These are phyloP conservation scores for Aspergillus carlsbadensis DNA, from an alignment of 495 filamentous ascomycete genomes.

Conservation along the genomic window DNA sequence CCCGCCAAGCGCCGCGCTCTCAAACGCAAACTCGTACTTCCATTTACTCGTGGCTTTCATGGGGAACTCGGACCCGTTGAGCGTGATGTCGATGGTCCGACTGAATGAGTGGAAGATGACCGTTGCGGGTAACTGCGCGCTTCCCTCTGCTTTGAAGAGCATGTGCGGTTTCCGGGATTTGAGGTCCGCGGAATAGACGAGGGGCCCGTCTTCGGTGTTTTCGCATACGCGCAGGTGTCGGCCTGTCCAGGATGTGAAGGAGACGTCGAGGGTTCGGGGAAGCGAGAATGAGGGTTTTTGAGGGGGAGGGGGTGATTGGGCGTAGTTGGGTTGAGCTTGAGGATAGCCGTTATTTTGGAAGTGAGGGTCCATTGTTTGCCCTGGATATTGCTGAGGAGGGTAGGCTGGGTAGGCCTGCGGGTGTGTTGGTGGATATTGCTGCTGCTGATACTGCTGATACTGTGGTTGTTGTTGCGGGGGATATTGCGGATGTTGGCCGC, in stretches of 20 bases:
- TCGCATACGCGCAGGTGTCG: slow-evolving; percentile 13
- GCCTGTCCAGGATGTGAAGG: slow-evolving; percentile 17
- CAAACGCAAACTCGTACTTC: slow-evolving; percentile 5
- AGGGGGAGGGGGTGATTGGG: background rate
- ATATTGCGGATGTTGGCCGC: background rate
- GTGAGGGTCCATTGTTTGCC: background rate
- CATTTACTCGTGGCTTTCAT: background rate
- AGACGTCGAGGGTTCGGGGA: slow-evolving; percentile 9
- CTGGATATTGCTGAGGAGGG: background rate
- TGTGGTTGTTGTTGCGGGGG: background rate
- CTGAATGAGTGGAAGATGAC: slow-evolving; percentile 16
- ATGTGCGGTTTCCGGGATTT: slow-evolving; percentile 17
- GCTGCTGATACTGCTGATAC: background rate
- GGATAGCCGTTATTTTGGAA: background rate
- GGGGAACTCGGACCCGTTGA: slow-evolving; percentile 14
- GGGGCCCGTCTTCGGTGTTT: slow-evolving; percentile 2
- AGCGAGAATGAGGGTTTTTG: background rate
- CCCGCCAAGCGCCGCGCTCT: slow-evolving; percentile 3
- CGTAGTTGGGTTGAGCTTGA: background rate
- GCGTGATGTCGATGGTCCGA: slow-evolving; percentile 12
- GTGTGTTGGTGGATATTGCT: background rate
- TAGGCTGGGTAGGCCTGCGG: too few species aligned
- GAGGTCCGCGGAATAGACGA: slow-evolving; percentile 15
- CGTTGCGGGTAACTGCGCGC: slow-evolving; percentile 9
- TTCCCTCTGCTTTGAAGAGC: slow-evolving; percentile 13